Evolutionary conservation across 495 filamentous ascomycete genomes (phyloP), one percentile per base, ranked within the genome.

Genomic region (Aspergillus bertholletiae): DNA sequence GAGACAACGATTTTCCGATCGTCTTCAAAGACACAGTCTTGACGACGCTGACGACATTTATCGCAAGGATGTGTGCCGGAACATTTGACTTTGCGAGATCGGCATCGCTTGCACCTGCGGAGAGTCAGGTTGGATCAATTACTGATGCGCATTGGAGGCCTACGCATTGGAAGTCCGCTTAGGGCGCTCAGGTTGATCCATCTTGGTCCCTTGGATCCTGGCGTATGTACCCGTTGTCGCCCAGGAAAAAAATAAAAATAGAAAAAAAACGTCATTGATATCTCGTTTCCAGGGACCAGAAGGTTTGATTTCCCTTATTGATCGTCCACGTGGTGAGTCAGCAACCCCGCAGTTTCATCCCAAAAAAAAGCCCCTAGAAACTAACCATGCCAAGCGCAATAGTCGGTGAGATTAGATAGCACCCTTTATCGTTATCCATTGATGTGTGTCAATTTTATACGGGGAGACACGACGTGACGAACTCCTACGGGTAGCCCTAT

Each of bases 51-150:
- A 26, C 35, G 60, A 56, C 67, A 71, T 18, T 66, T 60, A 28
- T 63, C 63, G 52, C 67, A 71, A 6, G 67, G 67, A n/a, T 63
- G 55, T 11, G 48, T 55, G 23, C 60, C 65, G 3, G 65, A 68
- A 54, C 67, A 71, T 54, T 63, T 66, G 17, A 71, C 67, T 48
- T 71, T 71, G 48, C 67, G 65, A 44, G 65, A 57, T 26, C 67
- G 65, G 51, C 67, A 71, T 44, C 63, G 63, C 48, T 60, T 51
- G 41, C 65, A 66, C 30, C 67, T 70, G 58, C 35, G 15, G 23
- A 18, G 12, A 34, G 51, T 44, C 18, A 28, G 41, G 6, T 23
- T 18, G 20, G 46, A 17, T 50, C 13, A 22, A 26, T 40, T 6
- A 7, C n/a, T 20, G 20, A 7, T 40, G 3, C 4, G n/a, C n/a